Base-by-base conservation (phyloP, 2,329 filamentous ascomycete species). In the Aspergillus alliaceus region DNA sequence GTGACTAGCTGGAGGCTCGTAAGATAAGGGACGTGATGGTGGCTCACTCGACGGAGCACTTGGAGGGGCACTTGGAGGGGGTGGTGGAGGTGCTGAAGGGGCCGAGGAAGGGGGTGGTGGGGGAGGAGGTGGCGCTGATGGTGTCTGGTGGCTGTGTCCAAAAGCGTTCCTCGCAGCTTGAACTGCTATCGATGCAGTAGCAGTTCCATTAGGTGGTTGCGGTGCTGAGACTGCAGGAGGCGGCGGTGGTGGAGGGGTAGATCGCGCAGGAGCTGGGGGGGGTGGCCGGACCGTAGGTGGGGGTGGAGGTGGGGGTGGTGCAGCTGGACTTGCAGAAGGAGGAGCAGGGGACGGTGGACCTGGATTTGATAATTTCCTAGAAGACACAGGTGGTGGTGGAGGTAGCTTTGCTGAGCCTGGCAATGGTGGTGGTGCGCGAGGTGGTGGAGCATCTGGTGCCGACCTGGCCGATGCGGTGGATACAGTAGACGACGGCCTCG, bases 401-500 rank as follows among this genome's bases (percentile, higher is more conserved):
- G 84, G 84, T 39, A 82, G 80, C 66, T 75, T 79, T 32, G 67
- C 63, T 22, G 66, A 63, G 32, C 69, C 71, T 11, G 75, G 75
- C 56, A 72, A 89, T 12, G 90, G 90, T 29, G 91, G 91, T 34
- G 91, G 91, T 54, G 87, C 88, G 64, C 84, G 83, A 34, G 75
- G 73, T 27, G 75, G 69, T 34, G 75, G 72, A n/a, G 75, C 66
- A 39, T 81, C 78, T 32, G 75, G 69, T 2, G 69, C 66, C 22
- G 69, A 64, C 67, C 84, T 86, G 54, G 78, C 76, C 4, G 85
- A 85, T 59, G 81, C 78, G 64, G 82, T 78, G 34, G 86, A 87
- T 24, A 80, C 77, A 20, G 85, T 81, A 15, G 88, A 88, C 6
- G 80, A 74, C 2, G 89, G 86, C 61, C 89, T 79, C 40, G 78